phyloP scores from a whole-genome alignment of 371 early-diverging fungal genomes.

The Apophysomyces trapeziformis region DNA sequence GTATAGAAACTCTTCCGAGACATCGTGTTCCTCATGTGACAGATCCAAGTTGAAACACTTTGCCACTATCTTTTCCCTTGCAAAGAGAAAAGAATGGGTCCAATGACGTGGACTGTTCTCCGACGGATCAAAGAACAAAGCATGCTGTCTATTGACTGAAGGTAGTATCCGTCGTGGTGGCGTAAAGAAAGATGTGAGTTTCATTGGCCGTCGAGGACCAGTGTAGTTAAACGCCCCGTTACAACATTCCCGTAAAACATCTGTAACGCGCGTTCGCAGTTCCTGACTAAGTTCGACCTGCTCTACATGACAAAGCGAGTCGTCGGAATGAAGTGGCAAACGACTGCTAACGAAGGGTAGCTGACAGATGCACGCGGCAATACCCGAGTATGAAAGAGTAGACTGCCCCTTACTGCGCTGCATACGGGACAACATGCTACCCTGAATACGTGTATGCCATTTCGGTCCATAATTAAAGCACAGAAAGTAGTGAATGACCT shows the following conservation, averaged over 20 bases:
- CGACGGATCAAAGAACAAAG: background rate
- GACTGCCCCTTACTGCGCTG: constrained; percentile 13
- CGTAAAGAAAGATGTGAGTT: constrained; percentile 28
- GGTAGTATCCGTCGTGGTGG: constrained; percentile 22
- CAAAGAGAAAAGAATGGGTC: constrained; percentile 43
- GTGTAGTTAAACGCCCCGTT: constrained; percentile 20
- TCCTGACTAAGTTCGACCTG: constrained; percentile 49
- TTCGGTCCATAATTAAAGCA: constrained; percentile 48
- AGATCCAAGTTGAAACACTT: constrained; percentile 25
- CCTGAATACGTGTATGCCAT: constrained; percentile 38
- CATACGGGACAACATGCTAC: constrained; percentile 12
- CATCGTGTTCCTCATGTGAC: constrained; percentile 14
- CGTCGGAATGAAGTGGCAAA: constrained; percentile 21
- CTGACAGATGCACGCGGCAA: constrained; percentile 28
- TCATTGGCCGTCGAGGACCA: constrained; percentile 13
- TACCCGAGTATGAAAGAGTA: constrained; percentile 18
- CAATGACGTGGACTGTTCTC: constrained; percentile 19
- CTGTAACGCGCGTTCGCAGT: constrained; percentile 30
- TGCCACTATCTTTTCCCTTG: constrained; percentile 43
- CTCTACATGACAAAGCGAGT: constrained; percentile 39
- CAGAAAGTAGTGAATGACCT: constrained; percentile 39
- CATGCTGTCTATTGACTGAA: constrained; percentile 11
- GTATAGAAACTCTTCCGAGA: constrained; percentile 30
- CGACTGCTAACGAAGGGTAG: constrained; percentile 29
- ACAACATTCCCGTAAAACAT: constrained; percentile 32